Evolutionary conservation across 2,329 filamentous ascomycete species (phyloP), one percentile per base, ranked within the genome.

Genomic region (Alternaria burnsii): DNA sequence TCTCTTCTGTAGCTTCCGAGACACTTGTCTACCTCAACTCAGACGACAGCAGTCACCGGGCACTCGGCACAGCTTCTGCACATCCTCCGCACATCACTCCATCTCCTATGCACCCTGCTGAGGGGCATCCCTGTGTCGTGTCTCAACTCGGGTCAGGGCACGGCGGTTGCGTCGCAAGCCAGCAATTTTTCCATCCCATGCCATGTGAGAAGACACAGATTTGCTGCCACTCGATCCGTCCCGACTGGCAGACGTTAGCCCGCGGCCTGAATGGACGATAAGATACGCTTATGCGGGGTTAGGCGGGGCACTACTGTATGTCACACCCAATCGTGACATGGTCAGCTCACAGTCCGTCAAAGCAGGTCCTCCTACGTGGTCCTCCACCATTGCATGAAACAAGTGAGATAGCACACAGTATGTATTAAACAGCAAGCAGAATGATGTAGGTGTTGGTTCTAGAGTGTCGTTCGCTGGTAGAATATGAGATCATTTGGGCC

Each of bases 201-300:
- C 36, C 53, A 53, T 57, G 58, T 67, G 58, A 59, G 46, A 50
- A 36, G 30, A 36, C 3, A 50, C 16, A 50, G 53, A 57, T 57
- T 30, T 61, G 44, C 48, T 43, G 57, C 57, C 68, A 54, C 65
- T 74, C 73, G 72, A 75, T 73, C 73, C 72, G 72, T 72, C 63
- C 72, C 73, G 74, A 65, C 38, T 69, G 63, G 61, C 66, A 70
- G 63, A 67, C 63, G 61, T 66, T 68, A 68, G 63, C 53, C 63
- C 56, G 42, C 52, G 50, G 57, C 55, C 43, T 72, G 67, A 72
- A 61, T 75, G 74, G 74, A 56, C 65, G 66, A 66, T 62, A 63
- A 61, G 58, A 62, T 60, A 61, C 67, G 64, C 69, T 67, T 67
- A 65, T 73, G 73, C 72, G 71, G 69, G 69, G 70, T 68, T 54